phyloP scores from a whole-genome alignment of 768 basidiomycete genomes.

The Tylopilus vinaceipallidus region DNA sequence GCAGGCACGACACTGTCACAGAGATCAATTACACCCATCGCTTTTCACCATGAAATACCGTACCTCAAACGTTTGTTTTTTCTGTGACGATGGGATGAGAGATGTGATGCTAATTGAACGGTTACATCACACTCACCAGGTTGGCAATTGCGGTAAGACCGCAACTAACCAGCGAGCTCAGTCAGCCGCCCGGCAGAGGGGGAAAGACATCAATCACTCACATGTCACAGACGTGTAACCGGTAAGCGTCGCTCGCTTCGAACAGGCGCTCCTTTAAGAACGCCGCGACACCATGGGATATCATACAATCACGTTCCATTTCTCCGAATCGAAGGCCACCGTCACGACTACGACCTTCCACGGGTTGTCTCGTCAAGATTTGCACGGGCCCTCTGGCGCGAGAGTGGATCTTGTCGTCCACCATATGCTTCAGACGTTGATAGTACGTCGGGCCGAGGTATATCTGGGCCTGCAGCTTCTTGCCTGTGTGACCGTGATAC shows the following conservation, averaged over 20 bases:
- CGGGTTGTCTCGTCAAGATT: conserved; percentile 95
- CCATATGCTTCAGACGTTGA: conserved; percentile 99
- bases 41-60: conserved; percentile 5
- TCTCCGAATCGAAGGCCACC: conserved; percentile 99
- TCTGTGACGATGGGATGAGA: conserved; percentile 40
- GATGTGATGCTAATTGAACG: conserved; percentile 5
- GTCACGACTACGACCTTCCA: conserved; percentile 97
- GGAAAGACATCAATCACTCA: conserved; percentile 40
- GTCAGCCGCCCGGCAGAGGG: conserved; percentile 7
- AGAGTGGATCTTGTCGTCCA: conserved; percentile 99
- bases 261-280: conserved; percentile 98
- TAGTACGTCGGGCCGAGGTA: conserved; percentile 99
- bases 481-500: conserved; percentile 99
- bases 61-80: conserved; percentile 97
- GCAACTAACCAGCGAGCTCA: conserved; percentile 50
- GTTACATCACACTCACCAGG: conserved; percentile 53
- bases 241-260: conserved; percentile 90
- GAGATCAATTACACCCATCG: conserved; percentile 2
- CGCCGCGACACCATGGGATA: conserved; percentile 96
- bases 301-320: conserved; percentile 99
- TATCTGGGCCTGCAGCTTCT: conserved; percentile 95
- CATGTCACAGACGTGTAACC: conserved; percentile 96
- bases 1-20: conserved; percentile 79
- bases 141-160: conserved; percentile 97
- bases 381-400: conserved; percentile 96